A percentile compares a stretch with the other conserved stretches of the same genome.
These are phyloP conservation scores for Arabidopsis thaliana DNA, from an alignment of 345 rosid genomes.

Conservation along the genomic window TAIR10.1 NC_003070.9:3044001-3044500, in stretches of 20 bases:
- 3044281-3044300: constrained; percentile 97
- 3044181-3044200: not conserved
- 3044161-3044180: constrained; percentile 7
- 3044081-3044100: not conserved
- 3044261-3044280: constrained; percentile 98
- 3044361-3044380: constrained; percentile 2
- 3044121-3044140: not conserved
- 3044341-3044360: constrained; percentile 14
- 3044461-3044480: constrained; percentile 97
- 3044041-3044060: not conserved
- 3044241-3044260: constrained; percentile 95
- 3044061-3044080: not conserved
- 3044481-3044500: constrained; percentile 97
- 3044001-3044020: constrained; percentile 98
- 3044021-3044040: constrained; percentile 37
- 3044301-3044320: constrained; percentile 97
- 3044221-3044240: constrained; percentile 98
- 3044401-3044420: constrained; percentile 75
- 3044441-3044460: constrained; percentile 93
- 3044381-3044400: not conserved
- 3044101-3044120: not conserved
- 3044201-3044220: constrained; percentile 60
- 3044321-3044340: constrained; percentile 48
- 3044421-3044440: constrained; percentile 92
- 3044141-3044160: not conserved